phyloP scores from a whole-genome alignment of 371 early-diverging fungal genomes.

The Mucor velutinosus region DNA sequence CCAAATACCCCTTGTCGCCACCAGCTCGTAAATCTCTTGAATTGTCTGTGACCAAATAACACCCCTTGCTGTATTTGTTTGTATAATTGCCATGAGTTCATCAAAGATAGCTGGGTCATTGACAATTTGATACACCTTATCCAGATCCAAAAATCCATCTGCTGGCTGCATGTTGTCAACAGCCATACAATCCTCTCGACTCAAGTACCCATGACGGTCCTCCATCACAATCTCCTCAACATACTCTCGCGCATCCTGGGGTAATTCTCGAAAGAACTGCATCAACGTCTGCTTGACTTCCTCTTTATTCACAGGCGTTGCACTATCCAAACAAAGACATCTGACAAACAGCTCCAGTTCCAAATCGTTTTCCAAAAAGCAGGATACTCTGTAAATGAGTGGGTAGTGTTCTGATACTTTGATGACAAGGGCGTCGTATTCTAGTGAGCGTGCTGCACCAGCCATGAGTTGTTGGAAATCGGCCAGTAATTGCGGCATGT shows the following conservation, averaged over 20 bases:
- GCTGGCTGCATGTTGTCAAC: neutral
- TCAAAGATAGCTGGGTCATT: conserved; percentile 17
- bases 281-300: conserved; percentile 12
- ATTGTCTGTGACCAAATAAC: conserved; percentile 19
- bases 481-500: conserved; percentile 1
- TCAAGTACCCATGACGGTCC: conserved; percentile 20
- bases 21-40: conserved; percentile 20
- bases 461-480: conserved; percentile 10
- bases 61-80: conserved; percentile 9
- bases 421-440: conserved; percentile 12
- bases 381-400: conserved; percentile 24
- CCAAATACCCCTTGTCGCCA: conserved; percentile 9
- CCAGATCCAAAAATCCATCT: conserved; percentile 20
- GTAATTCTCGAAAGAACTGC: conserved; percentile 13
- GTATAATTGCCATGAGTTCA: conserved; percentile 26
- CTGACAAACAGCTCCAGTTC: conserved; percentile 26
- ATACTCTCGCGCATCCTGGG: conserved; percentile 10
- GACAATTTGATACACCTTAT: conserved; percentile 14
- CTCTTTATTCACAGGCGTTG: conserved; percentile 6
- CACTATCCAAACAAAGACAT: conserved; percentile 21
- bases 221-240: conserved; percentile 14
- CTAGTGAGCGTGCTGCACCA: conserved; percentile 8
- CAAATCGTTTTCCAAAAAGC: conserved; percentile 21
- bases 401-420: conserved; percentile 17
- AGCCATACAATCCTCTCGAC: conserved; percentile 1